phyloP scores from a whole-genome alignment of 495 filamentous ascomycete genomes.

The Hypoxylon perforatum region DNA sequence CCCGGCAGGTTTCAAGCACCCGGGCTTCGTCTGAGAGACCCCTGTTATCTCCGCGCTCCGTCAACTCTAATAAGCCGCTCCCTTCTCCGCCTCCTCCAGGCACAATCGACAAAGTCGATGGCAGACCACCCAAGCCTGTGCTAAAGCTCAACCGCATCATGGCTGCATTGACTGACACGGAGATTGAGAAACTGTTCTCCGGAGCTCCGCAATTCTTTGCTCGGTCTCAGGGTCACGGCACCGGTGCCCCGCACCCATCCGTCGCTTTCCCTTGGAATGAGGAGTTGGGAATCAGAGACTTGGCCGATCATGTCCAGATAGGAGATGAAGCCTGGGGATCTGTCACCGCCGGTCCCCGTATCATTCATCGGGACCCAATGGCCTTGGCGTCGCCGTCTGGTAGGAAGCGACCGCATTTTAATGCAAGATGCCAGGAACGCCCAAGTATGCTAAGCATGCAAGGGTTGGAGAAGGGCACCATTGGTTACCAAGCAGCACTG shows the following conservation, averaged over 20 bases:
- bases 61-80: constrained; percentile 63
- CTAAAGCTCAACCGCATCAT: constrained; percentile 65
- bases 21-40: constrained; percentile 44
- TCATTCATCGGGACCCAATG: constrained; percentile 55
- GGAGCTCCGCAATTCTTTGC: constrained; percentile 81
- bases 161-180: constrained; percentile 66
- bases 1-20: constrained; percentile 34
- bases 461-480: constrained; percentile 75
- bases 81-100: constrained; percentile 62
- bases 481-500: constrained; percentile 79
- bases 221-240: constrained; percentile 64
- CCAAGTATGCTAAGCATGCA: constrained; percentile 83
- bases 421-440: constrained; percentile 66
- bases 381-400: constrained; percentile 47
- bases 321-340: constrained; percentile 65
- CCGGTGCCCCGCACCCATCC: constrained; percentile 68
- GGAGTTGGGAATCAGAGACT: constrained; percentile 67
- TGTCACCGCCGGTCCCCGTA: constrained; percentile 63
- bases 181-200: constrained; percentile 76
- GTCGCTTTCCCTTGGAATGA: constrained; percentile 79
- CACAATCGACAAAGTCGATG: constrained; percentile 53
- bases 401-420: constrained; percentile 65
- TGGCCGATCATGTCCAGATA: constrained; percentile 70
- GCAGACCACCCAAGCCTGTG: constrained; percentile 51
- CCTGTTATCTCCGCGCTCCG: constrained; percentile 48